Conservation (phyloP, 1,284 basidiomycete genomes). For the Cerrena zonata region DNA sequence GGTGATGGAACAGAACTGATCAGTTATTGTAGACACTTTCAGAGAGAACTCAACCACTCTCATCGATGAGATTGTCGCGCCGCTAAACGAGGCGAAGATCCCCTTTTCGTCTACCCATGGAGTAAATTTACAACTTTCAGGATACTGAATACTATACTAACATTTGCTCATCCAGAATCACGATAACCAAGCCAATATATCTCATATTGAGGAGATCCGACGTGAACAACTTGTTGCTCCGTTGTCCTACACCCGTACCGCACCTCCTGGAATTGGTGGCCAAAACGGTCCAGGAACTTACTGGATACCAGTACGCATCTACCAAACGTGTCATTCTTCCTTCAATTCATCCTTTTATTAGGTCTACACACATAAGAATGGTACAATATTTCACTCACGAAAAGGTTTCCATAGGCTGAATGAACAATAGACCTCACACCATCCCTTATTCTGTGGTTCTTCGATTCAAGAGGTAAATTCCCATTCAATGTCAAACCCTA, state of each 20-base stretch:
- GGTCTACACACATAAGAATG: conserved; percentile 30
- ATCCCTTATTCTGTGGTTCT: conserved; percentile 61
- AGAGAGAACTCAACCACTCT: conserved; percentile 28
- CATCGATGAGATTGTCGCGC: conserved; percentile 31
- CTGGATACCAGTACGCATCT: conserved; percentile 57
- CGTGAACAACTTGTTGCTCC: conserved; percentile 53
- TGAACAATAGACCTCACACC: conserved; percentile 38
- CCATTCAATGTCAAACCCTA: not conserved
- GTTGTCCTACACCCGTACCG: conserved; percentile 54
- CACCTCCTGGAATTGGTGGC: conserved; percentile 56
- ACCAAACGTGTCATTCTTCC: not conserved
- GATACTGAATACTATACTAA: not conserved
- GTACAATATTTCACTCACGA: conserved; percentile 17
- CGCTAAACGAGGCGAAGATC: conserved; percentile 28
- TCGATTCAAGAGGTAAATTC: conserved; percentile 57
- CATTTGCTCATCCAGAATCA: conserved; percentile 47
- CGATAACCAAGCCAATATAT: conserved; percentile 64
- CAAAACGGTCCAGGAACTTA: conserved; percentile 59
- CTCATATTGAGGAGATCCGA: conserved; percentile 53
- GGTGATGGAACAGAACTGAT: conserved; percentile 4
- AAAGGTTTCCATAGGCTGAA: conserved; percentile 7
- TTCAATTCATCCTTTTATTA: conserved; percentile 10
- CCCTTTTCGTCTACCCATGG: conserved; percentile 44
- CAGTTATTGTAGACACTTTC: conserved; percentile 50
- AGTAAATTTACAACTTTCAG: conserved; percentile 30